Base-by-base conservation (phyloP, 768 basidiomycete genomes). In the Sistotremastrum suecicum region DNA sequence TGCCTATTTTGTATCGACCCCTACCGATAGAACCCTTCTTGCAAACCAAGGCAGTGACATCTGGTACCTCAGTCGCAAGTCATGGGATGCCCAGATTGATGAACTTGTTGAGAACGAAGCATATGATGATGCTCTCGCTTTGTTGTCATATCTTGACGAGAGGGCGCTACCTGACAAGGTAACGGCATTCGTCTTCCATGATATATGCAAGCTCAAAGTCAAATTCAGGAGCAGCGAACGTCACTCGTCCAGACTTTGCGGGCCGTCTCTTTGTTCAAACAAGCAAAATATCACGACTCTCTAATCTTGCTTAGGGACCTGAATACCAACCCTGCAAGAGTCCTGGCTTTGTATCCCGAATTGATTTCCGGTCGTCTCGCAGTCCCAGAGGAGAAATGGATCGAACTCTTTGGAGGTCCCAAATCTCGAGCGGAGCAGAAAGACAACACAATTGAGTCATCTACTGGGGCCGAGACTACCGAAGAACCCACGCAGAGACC, bases 281-380 rank as follows among this genome's bases (percentile, higher is more conserved):
- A 68, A 5, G 73, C 71, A 5, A 70, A 78, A 47, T 92, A 76
- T 55, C 80, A 84, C 50, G 63, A 67, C 1, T 91, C 94, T 1
- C 82, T 97, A 47, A 80, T 95, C 56, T 75, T 79, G 0, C 91
- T 98, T 60, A 73, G 91, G 41, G 76, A 83, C 37, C 78, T 94
- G 37, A 83, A 97, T 52, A 68, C 91, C 53, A 92, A 92, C 55
- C 95, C 95, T 0, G 88, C 92, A 0, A 89, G 91, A 56, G 87
- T 99, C 3, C 72, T 98, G 20, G 83, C 91, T 1, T 65, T 98
- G 5, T 99, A 88, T 60, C 85, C 88, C 0, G 77, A 83, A 34
- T 68, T 69, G 8, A 74, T 98, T 3, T 74, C 89, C 1, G 94
- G 94, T 5, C 71, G 85, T 33, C 62, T 97, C 5, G 68, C 78